phyloP scores from a whole-genome alignment of 495 filamentous ascomycete species.

The Talaromyces trachyspermus region DNA sequence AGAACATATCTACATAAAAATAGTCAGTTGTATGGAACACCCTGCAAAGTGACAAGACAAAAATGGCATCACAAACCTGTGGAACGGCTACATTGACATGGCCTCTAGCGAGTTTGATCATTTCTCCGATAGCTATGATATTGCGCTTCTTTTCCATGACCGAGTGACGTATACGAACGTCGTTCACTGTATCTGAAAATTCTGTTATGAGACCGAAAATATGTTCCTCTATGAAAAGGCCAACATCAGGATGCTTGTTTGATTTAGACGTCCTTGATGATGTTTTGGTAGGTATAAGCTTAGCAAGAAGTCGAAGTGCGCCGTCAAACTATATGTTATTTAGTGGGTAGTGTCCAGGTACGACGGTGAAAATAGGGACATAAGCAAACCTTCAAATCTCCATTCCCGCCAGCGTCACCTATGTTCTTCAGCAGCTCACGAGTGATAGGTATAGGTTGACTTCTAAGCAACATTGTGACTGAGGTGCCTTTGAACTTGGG shows the following conservation, averaged over 20 bases:
- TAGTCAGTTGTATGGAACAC: constrained; percentile 2
- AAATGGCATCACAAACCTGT: constrained; percentile 49
- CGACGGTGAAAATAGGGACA: constrained; percentile 4
- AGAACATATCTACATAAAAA: constrained; percentile 63
- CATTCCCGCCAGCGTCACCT: constrained; percentile 57
- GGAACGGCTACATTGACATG: constrained; percentile 73
- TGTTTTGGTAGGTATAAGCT: constrained; percentile 50
- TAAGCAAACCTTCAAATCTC: constrained; percentile 47
- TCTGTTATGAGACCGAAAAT: constrained; percentile 82
- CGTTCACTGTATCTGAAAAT: constrained; percentile 75
- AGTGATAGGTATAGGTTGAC: constrained; percentile 67
- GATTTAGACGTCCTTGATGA: constrained; percentile 34
- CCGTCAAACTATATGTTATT: constrained; percentile 38
- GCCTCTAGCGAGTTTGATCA: constrained; percentile 66
- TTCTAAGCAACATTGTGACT: constrained; percentile 60
- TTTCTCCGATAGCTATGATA: constrained; percentile 76
- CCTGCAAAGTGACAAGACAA: neutral
- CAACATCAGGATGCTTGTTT: constrained; percentile 53
- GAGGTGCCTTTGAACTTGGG: constrained; percentile 57
- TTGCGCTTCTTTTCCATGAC: constrained; percentile 65
- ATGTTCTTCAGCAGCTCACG: constrained; percentile 79
- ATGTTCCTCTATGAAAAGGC: constrained; percentile 73
- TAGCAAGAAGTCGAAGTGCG: constrained; percentile 62
- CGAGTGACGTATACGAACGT: constrained; percentile 48
- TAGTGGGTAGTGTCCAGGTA: neutral